Evolutionary conservation across 2,329 filamentous ascomycete genomes (phyloP).

Genomic region (Periconia sp.): DNA sequence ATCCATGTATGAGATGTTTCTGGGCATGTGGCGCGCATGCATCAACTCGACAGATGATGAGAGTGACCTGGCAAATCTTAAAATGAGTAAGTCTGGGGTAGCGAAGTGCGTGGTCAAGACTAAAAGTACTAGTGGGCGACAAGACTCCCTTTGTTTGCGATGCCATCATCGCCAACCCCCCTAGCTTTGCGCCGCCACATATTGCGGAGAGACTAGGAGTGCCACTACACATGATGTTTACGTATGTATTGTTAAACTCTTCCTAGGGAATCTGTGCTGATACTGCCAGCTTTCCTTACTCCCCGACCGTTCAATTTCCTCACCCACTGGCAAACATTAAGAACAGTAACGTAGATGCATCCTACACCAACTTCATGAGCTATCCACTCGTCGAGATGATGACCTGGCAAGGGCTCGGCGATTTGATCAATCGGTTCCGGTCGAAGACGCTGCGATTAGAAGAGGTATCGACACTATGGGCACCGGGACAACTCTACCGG

Average conservation of each 20-base stretch:
- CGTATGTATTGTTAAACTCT: constrained; percentile 72
- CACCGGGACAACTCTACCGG: constrained; percentile 73
- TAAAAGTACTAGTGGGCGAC: constrained; percentile 56
- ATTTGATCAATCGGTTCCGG: constrained; percentile 77
- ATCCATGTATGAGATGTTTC: constrained; percentile 81
- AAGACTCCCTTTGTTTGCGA: constrained; percentile 80
- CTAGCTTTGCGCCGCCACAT: constrained; percentile 78
- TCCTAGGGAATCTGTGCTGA: constrained; percentile 68
- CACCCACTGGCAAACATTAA: constrained; percentile 81
- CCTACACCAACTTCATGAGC: constrained; percentile 79
- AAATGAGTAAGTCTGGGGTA: constrained; percentile 57
- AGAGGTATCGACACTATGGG: constrained; percentile 77
- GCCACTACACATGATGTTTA: constrained; percentile 87
- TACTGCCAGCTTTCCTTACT: constrained; percentile 69
- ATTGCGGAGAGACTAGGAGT: constrained; percentile 77
- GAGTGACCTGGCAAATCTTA: constrained; percentile 62
- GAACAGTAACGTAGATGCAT: constrained; percentile 71
- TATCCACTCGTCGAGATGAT: constrained; percentile 85
- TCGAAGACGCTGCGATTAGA: constrained; percentile 72
- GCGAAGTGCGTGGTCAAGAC: not conserved
- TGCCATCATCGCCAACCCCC: constrained; percentile 80
- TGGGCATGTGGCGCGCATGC: constrained; percentile 82
- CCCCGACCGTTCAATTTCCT: constrained; percentile 75
- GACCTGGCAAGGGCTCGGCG: constrained; percentile 68
- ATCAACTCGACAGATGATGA: constrained; percentile 75